Conservation (phyloP, 163 green algal species). For the Trebouxiophyceae sp. region DNA sequence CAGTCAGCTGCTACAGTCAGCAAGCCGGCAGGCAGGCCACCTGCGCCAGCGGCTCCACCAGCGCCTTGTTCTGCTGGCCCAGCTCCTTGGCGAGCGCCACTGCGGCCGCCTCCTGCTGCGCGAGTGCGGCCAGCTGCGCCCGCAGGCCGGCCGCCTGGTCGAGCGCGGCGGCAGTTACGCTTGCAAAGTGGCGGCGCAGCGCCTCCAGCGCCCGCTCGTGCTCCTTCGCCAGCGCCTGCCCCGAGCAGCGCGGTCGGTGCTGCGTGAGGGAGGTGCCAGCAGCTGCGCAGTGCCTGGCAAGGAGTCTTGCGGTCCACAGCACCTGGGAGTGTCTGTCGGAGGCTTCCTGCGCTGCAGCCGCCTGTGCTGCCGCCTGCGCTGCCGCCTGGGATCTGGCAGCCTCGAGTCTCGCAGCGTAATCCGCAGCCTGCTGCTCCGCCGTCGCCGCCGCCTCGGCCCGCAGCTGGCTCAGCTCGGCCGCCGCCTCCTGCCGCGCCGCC, state of each 20-base stretch:
- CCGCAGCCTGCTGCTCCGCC: constrained; percentile 34
- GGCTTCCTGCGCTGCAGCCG: too few species aligned
- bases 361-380: too few species aligned
- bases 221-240: constrained; percentile 72
- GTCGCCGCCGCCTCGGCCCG: constrained; percentile 78
- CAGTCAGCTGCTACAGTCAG: too few species aligned
- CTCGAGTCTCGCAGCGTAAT: neutral
- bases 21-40: too few species aligned
- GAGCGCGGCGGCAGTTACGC: constrained; percentile 90
- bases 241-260: neutral
- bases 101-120: constrained; percentile 72
- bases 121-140: constrained; percentile 80
- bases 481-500: constrained; percentile 72
- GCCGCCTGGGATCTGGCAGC: too few species aligned
- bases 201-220: constrained; percentile 74
- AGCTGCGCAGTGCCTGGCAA: too few species aligned
- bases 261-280: neutral
- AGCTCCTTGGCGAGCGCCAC: constrained; percentile 88
- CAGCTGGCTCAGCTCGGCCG: constrained; percentile 85
- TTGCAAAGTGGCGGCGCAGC: constrained; percentile 92
- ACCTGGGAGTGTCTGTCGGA: too few species aligned
- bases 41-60: constrained; percentile 72
- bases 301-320: too few species aligned
- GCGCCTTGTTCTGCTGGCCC: constrained; percentile 79
- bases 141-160: constrained; percentile 81